Evolutionary conservation across 768 basidiomycete genomes (phyloP), one percentile per base, ranked within the genome.

Genomic region (Leccinum subgranulosum): DNA sequence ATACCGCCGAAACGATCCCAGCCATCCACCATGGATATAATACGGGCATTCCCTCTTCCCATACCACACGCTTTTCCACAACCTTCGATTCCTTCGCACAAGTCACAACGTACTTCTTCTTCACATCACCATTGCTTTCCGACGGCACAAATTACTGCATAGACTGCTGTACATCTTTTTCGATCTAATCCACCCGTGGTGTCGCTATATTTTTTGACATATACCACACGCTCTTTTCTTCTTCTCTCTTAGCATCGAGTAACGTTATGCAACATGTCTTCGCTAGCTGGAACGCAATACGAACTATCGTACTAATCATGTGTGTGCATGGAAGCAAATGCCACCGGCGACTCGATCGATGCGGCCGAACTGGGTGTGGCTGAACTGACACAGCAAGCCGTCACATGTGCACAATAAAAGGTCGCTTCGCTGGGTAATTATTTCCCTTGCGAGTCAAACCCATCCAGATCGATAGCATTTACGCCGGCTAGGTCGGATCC

Each of bases 11-110:
- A 73, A 25, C 72, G 56, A 43, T 57, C 71, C 15, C 65, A 72
- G 31, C 53, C 66, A n/a, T 69, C 77, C 19, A 73, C 75, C 7
- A 69, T 75, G 46, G 81, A 83, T 1, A 60, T 82, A 3, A 73
- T 82, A 27, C 73, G 76, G 50, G 71, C 80, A 15, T 83, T 83
- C 51, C 81, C 81, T 27, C 64, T 83, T 59, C 80, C 81, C 12
- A 55, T 74, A 36, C 66, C 74, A 27, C 69, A 64, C 50, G 55
- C 66, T 1, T 53, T 59, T 57, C 57, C 62, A 41, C 70, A 58
- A 53, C 47, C 61, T 45, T 57, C 57, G 57, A 57, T 45, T 27
- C 57, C 68, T 4, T 65, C 59, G 45, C 65, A 70, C 48, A 65
- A 67, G 53, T 43, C 72, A 55, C 69, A 64, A 60, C 60, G 50